These are phyloP conservation scores for Starmerella bombicola DNA, from an alignment of 805 yeast species.

Conservation along the genomic window DNA sequence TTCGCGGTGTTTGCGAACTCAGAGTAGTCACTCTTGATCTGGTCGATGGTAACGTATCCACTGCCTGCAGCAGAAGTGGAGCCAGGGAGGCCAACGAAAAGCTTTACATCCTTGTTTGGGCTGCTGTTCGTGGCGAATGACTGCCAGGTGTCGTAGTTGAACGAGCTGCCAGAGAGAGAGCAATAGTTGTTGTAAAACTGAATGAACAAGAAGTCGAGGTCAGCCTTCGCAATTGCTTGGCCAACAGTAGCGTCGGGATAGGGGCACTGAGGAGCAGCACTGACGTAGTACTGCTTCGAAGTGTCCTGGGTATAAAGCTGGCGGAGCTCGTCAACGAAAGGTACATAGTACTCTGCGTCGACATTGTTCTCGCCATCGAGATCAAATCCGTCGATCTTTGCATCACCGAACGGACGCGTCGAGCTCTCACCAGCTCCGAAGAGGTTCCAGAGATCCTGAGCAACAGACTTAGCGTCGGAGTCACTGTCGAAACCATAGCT, in stretches of 20 bases:
- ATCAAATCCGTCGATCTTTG: conserved; percentile 76
- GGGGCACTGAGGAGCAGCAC: conserved; percentile 90
- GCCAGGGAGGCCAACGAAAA: conserved; percentile 70
- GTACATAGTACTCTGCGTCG: conserved; percentile 51
- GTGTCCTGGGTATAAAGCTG: conserved; percentile 33
- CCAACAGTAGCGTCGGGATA: conserved; percentile 67
- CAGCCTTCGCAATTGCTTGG: conserved; percentile 51
- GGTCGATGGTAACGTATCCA: conserved; percentile 39
- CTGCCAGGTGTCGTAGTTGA: conserved; percentile 67
- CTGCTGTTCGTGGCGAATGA: conserved; percentile 45
- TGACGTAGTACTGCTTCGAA: conserved; percentile 53
- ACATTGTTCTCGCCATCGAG: conserved; percentile 51
- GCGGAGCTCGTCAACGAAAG: conserved; percentile 42
- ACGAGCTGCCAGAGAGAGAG: conserved; percentile 30
- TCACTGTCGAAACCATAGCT: conserved; percentile 42
- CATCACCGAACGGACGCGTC: conserved; percentile 49
- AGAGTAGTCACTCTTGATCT: conserved; percentile 23
- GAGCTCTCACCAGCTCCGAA: conserved; percentile 39
- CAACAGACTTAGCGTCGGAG: conserved; percentile 46
- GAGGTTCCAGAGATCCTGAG: conserved; percentile 39
- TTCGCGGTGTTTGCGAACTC: conserved; percentile 29
- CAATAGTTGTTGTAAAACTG: conserved; percentile 88
- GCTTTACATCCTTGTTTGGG: conserved; percentile 55
- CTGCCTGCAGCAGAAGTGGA: conserved; percentile 39
- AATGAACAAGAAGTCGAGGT: conserved; percentile 68